These are phyloP conservation scores for Oryza longistaminata DNA, from an alignment of 176 grass and related monocot genomes.

Conservation along the genomic window DNA sequence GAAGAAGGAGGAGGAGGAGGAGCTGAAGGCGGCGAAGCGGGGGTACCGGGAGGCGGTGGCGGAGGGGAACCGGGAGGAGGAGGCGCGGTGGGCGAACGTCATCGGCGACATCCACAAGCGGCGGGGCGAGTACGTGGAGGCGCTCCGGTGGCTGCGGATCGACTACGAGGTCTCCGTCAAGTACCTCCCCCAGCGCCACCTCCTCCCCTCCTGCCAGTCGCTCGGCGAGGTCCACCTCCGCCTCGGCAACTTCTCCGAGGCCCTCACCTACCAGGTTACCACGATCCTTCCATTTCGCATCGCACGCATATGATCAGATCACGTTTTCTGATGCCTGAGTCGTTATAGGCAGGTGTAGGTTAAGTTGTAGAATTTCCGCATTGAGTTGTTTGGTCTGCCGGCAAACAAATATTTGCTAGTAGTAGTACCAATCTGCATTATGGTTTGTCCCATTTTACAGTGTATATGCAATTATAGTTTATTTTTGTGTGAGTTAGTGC, in stretches of 20 bases:
- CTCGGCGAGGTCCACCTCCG: constrained; percentile 88
- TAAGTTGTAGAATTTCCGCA: background rate
- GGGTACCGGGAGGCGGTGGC: constrained; percentile 55
- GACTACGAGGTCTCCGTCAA: constrained; percentile 80
- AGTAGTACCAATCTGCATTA: background rate
- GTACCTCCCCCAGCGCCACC: constrained; percentile 76
- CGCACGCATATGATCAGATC: background rate
- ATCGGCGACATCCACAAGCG: constrained; percentile 89
- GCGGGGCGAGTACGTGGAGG: constrained; percentile 82
- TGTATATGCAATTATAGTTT: too few species aligned
- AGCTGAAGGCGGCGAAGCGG: constrained; percentile 64
- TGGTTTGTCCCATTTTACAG: too few species aligned
- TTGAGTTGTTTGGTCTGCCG: background rate
- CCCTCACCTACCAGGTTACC: constrained; percentile 71
- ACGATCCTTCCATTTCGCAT: background rate
- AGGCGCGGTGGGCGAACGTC: constrained; percentile 84
- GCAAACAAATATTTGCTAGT: background rate
- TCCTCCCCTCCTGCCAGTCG: constrained; percentile 80
- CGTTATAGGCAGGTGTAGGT: background rate
- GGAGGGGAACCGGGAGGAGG: constrained; percentile 80
- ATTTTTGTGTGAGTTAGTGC: too few species aligned
- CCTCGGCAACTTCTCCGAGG: constrained; percentile 59
- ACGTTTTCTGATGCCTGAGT: background rate
- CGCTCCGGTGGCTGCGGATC: constrained; percentile 65
- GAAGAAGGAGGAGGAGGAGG: constrained; percentile 62